Base-by-base conservation (phyloP, 2,329 filamentous ascomycete genomes). In the Aspergillus ochraceoroseus region DNA sequence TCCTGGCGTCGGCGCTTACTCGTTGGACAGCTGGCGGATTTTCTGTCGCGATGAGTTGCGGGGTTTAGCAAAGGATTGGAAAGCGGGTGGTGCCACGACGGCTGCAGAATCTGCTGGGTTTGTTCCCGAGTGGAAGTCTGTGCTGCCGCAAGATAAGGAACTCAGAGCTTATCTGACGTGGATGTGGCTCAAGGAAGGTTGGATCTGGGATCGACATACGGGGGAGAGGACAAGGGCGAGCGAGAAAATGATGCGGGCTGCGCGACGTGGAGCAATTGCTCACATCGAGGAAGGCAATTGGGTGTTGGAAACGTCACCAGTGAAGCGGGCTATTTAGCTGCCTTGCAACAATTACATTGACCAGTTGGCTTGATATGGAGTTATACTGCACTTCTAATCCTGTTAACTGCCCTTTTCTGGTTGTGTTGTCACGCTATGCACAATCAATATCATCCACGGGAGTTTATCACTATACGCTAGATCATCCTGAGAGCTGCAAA, bases 151-250 rank as follows among this genome's bases (percentile, higher is more conserved):
- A 29, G 89, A 95, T 63, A 95, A 95, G 65, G 89, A 95, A 63
- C 68, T 95, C n/a, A 75, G 85, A 29, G 87, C 87, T 0, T 95
- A 81, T 65, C 64, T 95, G 56, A 75, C 83, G 26, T 95, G 89
- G 88, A 86, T 88, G 79, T 95, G 89, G 88, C 76, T 92, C 67
- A 79, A 82, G 31, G 85, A 94, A 55, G 87, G 87, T 0, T 90
- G 81, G 76, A 72, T 80, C 27, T 95, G 87, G 87, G 77, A 94
- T 66, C 79, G 80, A 1, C 61, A 69, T 18, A 88, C 83, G 0
- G 88, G 87, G 0, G 54, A 68, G 19, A 60, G 65, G 49, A 67
- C 56, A 9, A 57, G 58, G 40, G 64, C 70, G 7, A 64, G 62
- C 32, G 62, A 63, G 8, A 61, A 59, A 41, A 58, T 63, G 28